Percentiles rank a stretch among this genome's conserved stretches.
phyloP scores from a whole-genome alignment of 139 green algal species.

The Chloropicon primus region DNA sequence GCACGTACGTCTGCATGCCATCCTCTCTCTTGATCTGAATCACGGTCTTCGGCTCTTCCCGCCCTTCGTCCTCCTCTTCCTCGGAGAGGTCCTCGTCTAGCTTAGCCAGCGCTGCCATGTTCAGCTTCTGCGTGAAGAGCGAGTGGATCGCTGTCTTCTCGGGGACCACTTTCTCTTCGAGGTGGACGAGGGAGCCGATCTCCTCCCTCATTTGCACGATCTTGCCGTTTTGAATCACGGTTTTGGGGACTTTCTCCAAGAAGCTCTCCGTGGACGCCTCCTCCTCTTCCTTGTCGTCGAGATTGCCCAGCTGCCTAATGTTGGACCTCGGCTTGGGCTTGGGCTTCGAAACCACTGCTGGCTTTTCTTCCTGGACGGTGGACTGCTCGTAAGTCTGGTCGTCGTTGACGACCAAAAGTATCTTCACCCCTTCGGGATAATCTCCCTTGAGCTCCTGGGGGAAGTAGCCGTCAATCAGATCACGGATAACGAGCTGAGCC shows the following conservation, averaged over 20 bases:
- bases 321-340: background rate
- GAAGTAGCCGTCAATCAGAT: slow-evolving; percentile 36
- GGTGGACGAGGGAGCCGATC: background rate
- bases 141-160: background rate
- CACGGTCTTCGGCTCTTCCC: background rate
- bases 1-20: slow-evolving; percentile 34
- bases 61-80: background rate
- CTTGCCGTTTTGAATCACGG: slow-evolving; percentile 33
- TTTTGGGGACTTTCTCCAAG: slow-evolving; percentile 28
- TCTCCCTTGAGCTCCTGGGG: slow-evolving; percentile 21
- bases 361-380: background rate
- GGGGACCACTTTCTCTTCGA: background rate
- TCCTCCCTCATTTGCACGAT: slow-evolving; percentile 21
- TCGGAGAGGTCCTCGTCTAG: background rate
- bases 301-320: background rate
- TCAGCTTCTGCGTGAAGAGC: background rate
- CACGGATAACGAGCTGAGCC: slow-evolving; percentile 6
- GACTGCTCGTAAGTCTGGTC: background rate
- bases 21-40: slow-evolving; percentile 39
- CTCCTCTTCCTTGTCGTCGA: background rate
- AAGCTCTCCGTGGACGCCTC: slow-evolving; percentile 20
- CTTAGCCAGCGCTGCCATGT: background rate
- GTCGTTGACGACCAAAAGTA: slow-evolving; percentile 19
- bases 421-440: slow-evolving; percentile 36
- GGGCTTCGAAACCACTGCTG: too few species aligned